These are phyloP conservation scores for Alternaria burnsii DNA, from an alignment of 2,329 filamentous ascomycete species.

Conservation along the genomic window DNA sequence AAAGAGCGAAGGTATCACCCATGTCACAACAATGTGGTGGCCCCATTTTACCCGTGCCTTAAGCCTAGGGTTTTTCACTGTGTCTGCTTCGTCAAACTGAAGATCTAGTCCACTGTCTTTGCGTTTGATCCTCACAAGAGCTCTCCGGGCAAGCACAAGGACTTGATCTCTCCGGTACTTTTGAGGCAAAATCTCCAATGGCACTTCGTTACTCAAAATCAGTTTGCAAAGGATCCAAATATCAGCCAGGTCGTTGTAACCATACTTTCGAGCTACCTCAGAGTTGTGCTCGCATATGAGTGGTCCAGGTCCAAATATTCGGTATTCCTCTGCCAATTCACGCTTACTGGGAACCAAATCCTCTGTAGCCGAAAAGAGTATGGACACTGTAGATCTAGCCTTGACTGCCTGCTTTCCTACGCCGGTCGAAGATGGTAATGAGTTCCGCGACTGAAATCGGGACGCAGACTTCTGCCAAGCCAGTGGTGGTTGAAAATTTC, in stretches of 20 bases:
- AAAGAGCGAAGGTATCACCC: constrained; percentile 66
- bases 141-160: constrained; percentile 73
- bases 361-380: constrained; percentile 70
- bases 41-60: constrained; percentile 64
- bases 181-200: constrained; percentile 69
- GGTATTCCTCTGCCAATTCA: constrained; percentile 79
- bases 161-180: constrained; percentile 66
- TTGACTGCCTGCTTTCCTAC: constrained; percentile 45
- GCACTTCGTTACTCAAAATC: constrained; percentile 78
- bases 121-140: constrained; percentile 60
- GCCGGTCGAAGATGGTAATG: constrained; percentile 46
- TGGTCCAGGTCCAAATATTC: constrained; percentile 82
- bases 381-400: constrained; percentile 74
- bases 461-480: constrained; percentile 61
- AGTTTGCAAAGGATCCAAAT: constrained; percentile 85
- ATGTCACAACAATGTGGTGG: constrained; percentile 64
- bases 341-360: constrained; percentile 79
- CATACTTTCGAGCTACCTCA: constrained; percentile 74
- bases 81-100: constrained; percentile 55
- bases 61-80: constrained; percentile 51
- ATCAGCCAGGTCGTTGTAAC: constrained; percentile 75
- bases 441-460: constrained; percentile 65
- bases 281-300: constrained; percentile 88
- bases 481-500: constrained; percentile 58
- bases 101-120: constrained; percentile 61